These are phyloP conservation scores for Casaregolazyma lundiana DNA, from an alignment of 1,139 yeast species.

Conservation along the genomic window DNA sequence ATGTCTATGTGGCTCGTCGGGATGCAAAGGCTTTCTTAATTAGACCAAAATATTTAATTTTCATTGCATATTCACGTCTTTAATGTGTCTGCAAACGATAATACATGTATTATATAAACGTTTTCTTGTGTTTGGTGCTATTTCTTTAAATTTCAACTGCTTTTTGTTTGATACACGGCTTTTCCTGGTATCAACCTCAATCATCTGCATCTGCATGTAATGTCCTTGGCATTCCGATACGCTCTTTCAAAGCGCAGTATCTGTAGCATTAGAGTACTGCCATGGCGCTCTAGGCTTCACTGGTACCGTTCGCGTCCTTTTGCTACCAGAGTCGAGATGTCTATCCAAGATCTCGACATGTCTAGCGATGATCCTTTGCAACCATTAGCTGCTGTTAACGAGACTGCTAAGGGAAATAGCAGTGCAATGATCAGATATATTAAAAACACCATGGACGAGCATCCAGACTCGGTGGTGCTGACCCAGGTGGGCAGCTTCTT, in stretches of 20 bases:
- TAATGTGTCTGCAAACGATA: conserved; percentile 7
- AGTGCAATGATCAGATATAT: conserved; percentile 22
- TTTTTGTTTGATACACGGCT: background rate
- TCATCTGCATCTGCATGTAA: background rate
- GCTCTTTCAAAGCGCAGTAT: background rate
- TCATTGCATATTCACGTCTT: background rate
- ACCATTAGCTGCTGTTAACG: background rate
- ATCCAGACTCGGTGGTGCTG: conserved; percentile 68
- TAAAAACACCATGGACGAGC: conserved; percentile 43
- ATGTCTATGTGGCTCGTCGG: conserved; percentile 91
- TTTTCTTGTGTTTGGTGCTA: background rate
- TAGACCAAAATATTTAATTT: conserved; percentile 29
- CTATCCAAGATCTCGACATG: conserved; percentile 5
- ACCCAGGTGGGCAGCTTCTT: conserved; percentile 91
- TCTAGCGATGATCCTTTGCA: background rate
- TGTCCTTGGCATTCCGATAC: background rate
- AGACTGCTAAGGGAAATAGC: background rate
- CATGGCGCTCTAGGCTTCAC: background rate
- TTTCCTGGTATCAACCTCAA: background rate
- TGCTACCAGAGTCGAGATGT: conserved; percentile 2
- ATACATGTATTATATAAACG: background rate
- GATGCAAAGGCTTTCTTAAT: conserved; percentile 88
- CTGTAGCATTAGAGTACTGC: background rate
- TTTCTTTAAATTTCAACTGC: background rate
- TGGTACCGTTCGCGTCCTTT: background rate